Evolutionary conservation across 306 rosid genomes (phyloP).

Genomic region (Mimosa pudica): DNA sequence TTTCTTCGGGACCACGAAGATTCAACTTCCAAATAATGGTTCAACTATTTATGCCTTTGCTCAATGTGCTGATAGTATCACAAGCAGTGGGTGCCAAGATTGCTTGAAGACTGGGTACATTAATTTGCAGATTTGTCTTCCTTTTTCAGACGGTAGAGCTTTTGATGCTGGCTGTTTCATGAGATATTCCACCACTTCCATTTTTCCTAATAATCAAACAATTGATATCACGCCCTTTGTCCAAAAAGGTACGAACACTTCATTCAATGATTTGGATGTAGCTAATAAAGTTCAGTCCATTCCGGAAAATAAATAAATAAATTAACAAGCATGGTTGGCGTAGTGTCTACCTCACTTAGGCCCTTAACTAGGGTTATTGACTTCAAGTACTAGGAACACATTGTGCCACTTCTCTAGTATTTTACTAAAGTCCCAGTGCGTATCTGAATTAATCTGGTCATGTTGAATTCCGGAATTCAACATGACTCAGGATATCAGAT

Average conservation of each 20-base stretch:
- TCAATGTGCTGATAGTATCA: slow-evolving; percentile 42
- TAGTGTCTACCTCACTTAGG: no score
- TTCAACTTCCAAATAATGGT: not conserved
- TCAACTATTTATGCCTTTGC: slow-evolving; percentile 40
- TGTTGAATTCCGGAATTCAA: no score
- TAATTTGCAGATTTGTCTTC: slow-evolving; percentile 38
- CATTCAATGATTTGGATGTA: no score
- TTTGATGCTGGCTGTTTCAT: slow-evolving; percentile 27
- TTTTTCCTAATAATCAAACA: not conserved
- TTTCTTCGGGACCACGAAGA: slow-evolving; percentile 40
- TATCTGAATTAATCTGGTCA: no score
- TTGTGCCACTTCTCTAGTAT: no score
- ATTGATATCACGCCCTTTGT: slow-evolving; percentile 23
- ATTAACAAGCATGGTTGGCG: no score
- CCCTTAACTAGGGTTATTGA: no score
- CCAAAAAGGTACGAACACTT: slow-evolving; percentile 21
- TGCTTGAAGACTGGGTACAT: slow-evolving; percentile 40
- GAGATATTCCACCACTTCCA: not conserved
- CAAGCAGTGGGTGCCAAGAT: slow-evolving; percentile 33
- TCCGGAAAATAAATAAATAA: no score
- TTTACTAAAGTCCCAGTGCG: no score
- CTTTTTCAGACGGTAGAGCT: slow-evolving; percentile 40
- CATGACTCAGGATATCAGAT: no score
- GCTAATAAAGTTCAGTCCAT: no score
- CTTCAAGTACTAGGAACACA: no score